Base-by-base conservation (phyloP, 257 asterid species). In the Fraxinus americana region DNA sequence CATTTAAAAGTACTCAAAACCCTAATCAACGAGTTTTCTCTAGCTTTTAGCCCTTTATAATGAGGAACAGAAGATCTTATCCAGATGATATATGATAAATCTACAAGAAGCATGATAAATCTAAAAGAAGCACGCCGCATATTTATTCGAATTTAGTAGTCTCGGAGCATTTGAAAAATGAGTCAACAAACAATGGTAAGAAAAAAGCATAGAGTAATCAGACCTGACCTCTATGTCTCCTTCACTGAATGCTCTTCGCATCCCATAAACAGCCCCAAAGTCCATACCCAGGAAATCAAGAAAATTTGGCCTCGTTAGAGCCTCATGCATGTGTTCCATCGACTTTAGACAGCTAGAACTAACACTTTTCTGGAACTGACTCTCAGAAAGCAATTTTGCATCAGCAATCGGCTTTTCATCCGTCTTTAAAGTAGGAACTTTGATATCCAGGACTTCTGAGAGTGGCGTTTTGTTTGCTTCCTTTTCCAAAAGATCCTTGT, bases 201-300 rank as follows among this genome's bases (percentile, higher is more conserved):
- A 54, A 54, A 25, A 57, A 57, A 5, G 29, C 27, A n/a, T 7
- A 70, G 70, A 78, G 71, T 41, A 80, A 41, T 16, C 72, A 71
- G 80, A 71, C 78, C 67, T 45, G 79, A 88, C 91, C 91, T 82
- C 77, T 73, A 88, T 79, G 72, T 88, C 91, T 76, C 91, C 90
- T 78, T 88, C 91, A 78, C 90, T 88, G 80, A 67, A 84, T 70
- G 91, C 79, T 79, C 91, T 84, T 71, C 90, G 82, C 86, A 86
- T 83, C 45, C 87, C 87, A 85, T 80, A 72, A 54, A 63, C 82
- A 63, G 86, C 78, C 72, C 81, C 87, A 29, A 85, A 80, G 83
- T 85, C 88, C 79, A 88, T 17, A 48, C 81, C 87, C 4, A 86
- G 79, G 75, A 79, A 87, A 79, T 85, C 86, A 54, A 85, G 86